Conservation (phyloP, 306 rosid species). For the Abrus pulchellus region DNA sequence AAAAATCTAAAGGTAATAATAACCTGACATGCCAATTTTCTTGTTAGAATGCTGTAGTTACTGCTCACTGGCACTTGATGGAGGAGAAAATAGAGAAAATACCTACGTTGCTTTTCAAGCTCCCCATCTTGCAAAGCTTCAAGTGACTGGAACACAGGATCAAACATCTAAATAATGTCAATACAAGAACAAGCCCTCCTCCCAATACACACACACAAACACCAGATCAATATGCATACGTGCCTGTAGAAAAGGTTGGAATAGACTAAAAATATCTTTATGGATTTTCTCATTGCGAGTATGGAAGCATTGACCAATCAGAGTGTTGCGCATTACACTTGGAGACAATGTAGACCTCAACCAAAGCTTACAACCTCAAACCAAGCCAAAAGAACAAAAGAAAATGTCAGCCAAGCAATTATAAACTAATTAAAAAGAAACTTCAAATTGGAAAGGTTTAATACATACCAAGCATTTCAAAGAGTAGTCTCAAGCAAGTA, state of each 20-base stretch:
- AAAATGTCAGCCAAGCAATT: constrained; percentile 45
- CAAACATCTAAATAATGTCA: constrained; percentile 47
- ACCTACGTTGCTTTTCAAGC: constrained; percentile 93
- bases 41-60: constrained; percentile 87
- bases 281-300: constrained; percentile 92
- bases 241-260: constrained; percentile 94
- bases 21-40: constrained; percentile 94
- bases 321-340: constrained; percentile 92
- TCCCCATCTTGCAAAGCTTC: constrained; percentile 99
- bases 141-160: constrained; percentile 77
- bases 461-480: constrained; percentile 87
- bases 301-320: constrained; percentile 98
- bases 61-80: constrained; percentile 96
- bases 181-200: constrained; percentile 38
- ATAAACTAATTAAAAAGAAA: constrained; percentile 30
- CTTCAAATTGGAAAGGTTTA: constrained; percentile 37
- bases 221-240: constrained; percentile 54
- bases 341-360: constrained; percentile 93
- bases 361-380: constrained; percentile 96
- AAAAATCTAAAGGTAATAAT: constrained; percentile 56
- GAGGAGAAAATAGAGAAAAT: constrained; percentile 95
- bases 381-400: constrained; percentile 47
- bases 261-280: constrained; percentile 93
- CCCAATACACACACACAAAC: constrained; percentile 27
- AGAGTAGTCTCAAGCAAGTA: constrained; percentile 87